Evolutionary conservation across 176 grass and related monocot species (phyloP), one percentile per base, ranked within the genome.

Genomic region (Raddia guianensis): DNA sequence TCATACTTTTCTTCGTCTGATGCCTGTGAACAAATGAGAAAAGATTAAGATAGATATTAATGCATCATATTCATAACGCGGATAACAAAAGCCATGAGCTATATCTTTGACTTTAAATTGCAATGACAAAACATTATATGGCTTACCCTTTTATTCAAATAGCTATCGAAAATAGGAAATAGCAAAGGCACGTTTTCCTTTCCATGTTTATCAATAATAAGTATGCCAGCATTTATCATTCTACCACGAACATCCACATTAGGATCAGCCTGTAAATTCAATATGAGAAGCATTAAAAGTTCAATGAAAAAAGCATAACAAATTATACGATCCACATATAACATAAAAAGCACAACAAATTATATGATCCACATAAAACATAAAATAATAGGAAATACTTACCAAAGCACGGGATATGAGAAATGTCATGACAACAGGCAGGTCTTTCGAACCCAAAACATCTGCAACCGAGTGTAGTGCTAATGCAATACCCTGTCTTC

Each of bases 131-230:
- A 42, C 64, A 83, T 51, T 32, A 89, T 42, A 68, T 14, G 21
- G 34, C 55, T 61, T 87, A 84, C 95, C 90, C 66, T 98, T 89
- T 98, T 98, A 82, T 98, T 98, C 84, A 98, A 93, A 72, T 95
- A 98, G 84, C 92, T 98, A 67, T 98, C 92, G 70, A 98, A 98
- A 83, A 98, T 98, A 82, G 95, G 95, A 87, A 98, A 98, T 68
- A 98, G 80, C 79, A 98, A 91, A 87, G 90, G 92, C 58, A 98
- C 92, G 84, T 95, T 98, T 81, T 98, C 92, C 86, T 98, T 95
- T 80, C 95, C 95, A 86, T 98, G 92, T 76, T 90, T 94, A 73
- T 93, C 95, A 75, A 98, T 98, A 81, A 98, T 93, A 78, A 90
- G 74, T 80, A 98, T 95, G 40, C 95, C 95, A 77, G 90, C 92